Conservation (phyloP, 306 rosid species). For the Acacia crassicarpa region DNA sequence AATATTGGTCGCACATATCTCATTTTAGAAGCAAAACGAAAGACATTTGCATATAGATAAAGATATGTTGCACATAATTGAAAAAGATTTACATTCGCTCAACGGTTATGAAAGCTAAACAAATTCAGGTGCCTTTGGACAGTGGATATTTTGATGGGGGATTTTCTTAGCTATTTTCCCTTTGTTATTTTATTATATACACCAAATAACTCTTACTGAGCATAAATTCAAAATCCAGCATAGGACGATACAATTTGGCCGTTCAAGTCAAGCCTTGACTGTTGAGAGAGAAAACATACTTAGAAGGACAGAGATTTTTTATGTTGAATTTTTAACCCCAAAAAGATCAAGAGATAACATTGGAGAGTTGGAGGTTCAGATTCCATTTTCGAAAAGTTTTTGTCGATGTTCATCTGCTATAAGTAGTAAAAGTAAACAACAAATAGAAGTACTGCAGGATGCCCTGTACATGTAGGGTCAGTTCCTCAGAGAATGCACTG, state of each 20-base stretch:
- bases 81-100: too few species aligned
- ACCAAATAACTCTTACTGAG: not conserved
- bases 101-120: too few species aligned
- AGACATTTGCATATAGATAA: too few species aligned
- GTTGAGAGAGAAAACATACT: not conserved
- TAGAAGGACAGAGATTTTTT: not conserved
- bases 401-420: slow-evolving; percentile 20
- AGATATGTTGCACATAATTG: too few species aligned
- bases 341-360: not conserved
- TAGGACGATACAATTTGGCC: not conserved
- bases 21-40: too few species aligned
- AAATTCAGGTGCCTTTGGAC: too few species aligned
- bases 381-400: slow-evolving; percentile 24
- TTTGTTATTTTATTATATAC: not conserved
- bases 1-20: too few species aligned
- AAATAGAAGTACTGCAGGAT: slow-evolving; percentile 2
- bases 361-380: not conserved
- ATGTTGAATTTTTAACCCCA: not conserved
- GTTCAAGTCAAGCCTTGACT: not conserved
- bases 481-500: slow-evolving; percentile 10
- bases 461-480: slow-evolving; percentile 8
- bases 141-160: too few species aligned
- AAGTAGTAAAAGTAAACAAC: slow-evolving; percentile 25
- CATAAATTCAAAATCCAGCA: not conserved
- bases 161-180: too few species aligned